phyloP scores from a whole-genome alignment of 2,329 filamentous ascomycete genomes.

The Didymella exigua region DNA sequence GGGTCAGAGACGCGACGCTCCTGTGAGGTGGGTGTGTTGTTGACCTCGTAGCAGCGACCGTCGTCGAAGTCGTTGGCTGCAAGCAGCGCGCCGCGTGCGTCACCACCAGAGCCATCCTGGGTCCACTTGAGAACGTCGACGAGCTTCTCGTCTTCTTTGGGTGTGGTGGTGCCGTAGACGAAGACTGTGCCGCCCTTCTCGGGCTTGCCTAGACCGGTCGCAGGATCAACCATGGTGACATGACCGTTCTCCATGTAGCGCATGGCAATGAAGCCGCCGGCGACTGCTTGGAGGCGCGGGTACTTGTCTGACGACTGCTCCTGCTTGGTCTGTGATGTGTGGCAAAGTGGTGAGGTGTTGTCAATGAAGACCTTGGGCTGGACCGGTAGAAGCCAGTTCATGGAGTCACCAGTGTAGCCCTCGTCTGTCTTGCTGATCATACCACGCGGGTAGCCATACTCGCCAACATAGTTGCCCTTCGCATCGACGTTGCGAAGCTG shows the following conservation, averaged over 20 bases:
- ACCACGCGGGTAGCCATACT: conserved; percentile 75
- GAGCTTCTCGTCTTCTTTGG: conserved; percentile 61
- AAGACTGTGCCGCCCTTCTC: conserved; percentile 53
- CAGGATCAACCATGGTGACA: conserved; percentile 47
- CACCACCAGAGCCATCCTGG: conserved; percentile 76
- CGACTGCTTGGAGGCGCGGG: conserved; percentile 65
- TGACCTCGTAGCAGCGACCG: conserved; percentile 84
- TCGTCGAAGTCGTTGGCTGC: conserved; percentile 85
- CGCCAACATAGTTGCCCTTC: conserved; percentile 74
- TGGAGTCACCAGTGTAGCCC: conserved; percentile 64
- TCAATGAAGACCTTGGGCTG: conserved; percentile 55
- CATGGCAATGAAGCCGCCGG: conserved; percentile 55
- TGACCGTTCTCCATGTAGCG: conserved; percentile 60
- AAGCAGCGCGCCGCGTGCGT: conserved; percentile 76
- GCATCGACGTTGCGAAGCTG: conserved; percentile 71
- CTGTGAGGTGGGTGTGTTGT: conserved; percentile 61
- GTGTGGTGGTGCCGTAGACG: conserved; percentile 57
- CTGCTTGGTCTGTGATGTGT: conserved; percentile 63
- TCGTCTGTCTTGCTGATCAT: conserved; percentile 64
- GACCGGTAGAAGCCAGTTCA: conserved; percentile 60
- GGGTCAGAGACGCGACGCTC: conserved; percentile 64
- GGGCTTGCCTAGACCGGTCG: conserved; percentile 50
- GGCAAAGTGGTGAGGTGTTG: conserved; percentile 65
- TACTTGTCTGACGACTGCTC: conserved; percentile 60
- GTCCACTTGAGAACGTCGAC: conserved; percentile 80